These are phyloP conservation scores for Pestalotiopsis sp. DNA, from an alignment of 2,329 filamentous ascomycete genomes.

Conservation along the genomic window DNA sequence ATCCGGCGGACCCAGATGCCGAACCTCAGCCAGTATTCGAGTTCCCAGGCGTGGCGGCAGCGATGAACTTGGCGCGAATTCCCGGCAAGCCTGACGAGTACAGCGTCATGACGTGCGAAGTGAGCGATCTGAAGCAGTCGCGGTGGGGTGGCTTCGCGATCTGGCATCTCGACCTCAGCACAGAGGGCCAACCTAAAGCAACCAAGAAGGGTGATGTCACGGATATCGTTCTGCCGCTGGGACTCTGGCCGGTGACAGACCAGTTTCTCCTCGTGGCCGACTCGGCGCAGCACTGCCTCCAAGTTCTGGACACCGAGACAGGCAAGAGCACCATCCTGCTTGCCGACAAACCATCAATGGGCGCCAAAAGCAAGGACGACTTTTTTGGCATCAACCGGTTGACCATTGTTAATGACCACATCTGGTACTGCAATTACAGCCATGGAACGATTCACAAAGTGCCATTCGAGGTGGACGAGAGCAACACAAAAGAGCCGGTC, in stretches of 20 bases:
- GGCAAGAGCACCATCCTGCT: slow-evolving; percentile 22
- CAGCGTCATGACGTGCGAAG: slow-evolving; percentile 24
- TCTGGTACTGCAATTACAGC: slow-evolving; percentile 33
- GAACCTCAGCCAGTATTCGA: slow-evolving; percentile 25
- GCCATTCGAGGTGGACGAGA: slow-evolving; percentile 23
- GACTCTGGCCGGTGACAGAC: slow-evolving; percentile 23
- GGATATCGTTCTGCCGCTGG: slow-evolving; percentile 23
- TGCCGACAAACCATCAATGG: slow-evolving; percentile 26
- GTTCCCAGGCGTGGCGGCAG: slow-evolving; percentile 23
- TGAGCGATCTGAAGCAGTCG: slow-evolving; percentile 29
- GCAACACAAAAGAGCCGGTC: slow-evolving; percentile 15
- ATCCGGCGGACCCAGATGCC: slow-evolving; percentile 26
- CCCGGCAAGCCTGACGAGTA: slow-evolving; percentile 28
- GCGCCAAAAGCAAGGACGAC: slow-evolving; percentile 17
- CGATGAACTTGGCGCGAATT: slow-evolving; percentile 26
- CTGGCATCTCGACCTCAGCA: slow-evolving; percentile 26
- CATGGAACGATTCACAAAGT: slow-evolving; percentile 27
- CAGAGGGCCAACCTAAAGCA: slow-evolving; percentile 28
- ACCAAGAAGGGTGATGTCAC: slow-evolving; percentile 21
- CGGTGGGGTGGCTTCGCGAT: slow-evolving; percentile 25
- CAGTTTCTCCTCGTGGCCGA: slow-evolving; percentile 28
- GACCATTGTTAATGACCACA: slow-evolving; percentile 21
- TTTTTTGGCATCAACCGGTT: slow-evolving; percentile 32
- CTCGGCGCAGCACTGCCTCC: slow-evolving; percentile 26
- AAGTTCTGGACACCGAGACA: slow-evolving; percentile 26